Evolutionary conservation across 371 early-diverging fungal genomes (phyloP).

Genomic region (Choanephora cucurbitarum): DNA sequence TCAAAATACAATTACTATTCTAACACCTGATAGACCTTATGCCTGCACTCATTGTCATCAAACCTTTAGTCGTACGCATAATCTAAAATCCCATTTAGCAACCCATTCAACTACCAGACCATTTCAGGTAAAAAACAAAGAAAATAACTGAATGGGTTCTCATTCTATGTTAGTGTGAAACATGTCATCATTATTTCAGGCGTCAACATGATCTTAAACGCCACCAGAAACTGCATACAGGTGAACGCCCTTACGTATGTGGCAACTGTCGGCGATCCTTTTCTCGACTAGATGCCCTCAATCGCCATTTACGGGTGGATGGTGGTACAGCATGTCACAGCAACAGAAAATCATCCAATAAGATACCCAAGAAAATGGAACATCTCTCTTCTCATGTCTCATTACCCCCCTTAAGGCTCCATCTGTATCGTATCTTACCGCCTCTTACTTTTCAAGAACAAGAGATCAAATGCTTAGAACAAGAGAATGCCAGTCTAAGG

Average conservation of each 20-base stretch:
- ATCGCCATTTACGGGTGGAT: conserved; percentile 66
- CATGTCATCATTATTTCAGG: conserved; percentile 53
- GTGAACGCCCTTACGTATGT: conserved; percentile 65
- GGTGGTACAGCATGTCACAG: conserved; percentile 52
- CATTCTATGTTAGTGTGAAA: conserved; percentile 36
- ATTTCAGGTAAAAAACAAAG: conserved; percentile 32
- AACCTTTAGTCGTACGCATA: conserved; percentile 44
- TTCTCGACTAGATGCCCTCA: conserved; percentile 70
- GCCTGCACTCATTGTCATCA: conserved; percentile 41
- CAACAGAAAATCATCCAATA: conserved; percentile 1
- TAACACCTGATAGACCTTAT: conserved; percentile 1
- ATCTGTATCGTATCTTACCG: not conserved
- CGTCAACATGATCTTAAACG: conserved; percentile 76
- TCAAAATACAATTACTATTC: conserved; percentile 33
- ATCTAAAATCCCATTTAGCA: conserved; percentile 51
- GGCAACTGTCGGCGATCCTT: conserved; percentile 57
- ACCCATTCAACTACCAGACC: conserved; percentile 46
- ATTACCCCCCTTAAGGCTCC: not conserved
- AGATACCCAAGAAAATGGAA: not conserved
- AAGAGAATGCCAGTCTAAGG: conserved; percentile 19
- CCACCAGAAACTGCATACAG: conserved; percentile 75
- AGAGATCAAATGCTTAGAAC: conserved; percentile 7
- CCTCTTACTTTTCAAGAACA: conserved; percentile 1
- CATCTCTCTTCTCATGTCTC: not conserved
- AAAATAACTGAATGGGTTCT: not conserved